These are phyloP conservation scores for Kregervanrija fluxuum DNA, from an alignment of 805 yeast genomes.

Conservation along the genomic window DNA sequence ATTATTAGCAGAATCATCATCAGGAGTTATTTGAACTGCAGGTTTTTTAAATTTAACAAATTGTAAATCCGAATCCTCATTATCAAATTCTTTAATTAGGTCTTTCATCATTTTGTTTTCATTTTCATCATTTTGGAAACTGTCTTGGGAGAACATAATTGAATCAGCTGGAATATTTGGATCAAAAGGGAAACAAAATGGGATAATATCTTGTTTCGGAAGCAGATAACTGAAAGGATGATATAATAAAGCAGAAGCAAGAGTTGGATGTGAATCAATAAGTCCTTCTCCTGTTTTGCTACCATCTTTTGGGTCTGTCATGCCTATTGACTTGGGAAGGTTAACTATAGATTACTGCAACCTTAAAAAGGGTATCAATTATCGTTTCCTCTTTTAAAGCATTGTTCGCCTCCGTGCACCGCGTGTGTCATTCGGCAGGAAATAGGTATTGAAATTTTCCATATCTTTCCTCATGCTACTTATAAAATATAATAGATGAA, in stretches of 20 bases:
- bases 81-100: conserved; percentile 13
- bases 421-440: too few species aligned
- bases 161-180: conserved; percentile 5
- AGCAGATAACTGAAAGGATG: conserved; percentile 31
- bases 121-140: conserved; percentile 1
- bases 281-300: not conserved
- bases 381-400: too few species aligned
- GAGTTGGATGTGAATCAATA: conserved; percentile 7
- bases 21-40: conserved; percentile 10
- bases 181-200: conserved; percentile 24
- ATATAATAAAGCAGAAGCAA: conserved; percentile 17
- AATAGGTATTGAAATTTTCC: not conserved
- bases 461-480: not conserved
- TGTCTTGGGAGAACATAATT: conserved; percentile 6
- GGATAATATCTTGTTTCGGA: conserved; percentile 30
- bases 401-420: too few species aligned
- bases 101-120: conserved; percentile 22
- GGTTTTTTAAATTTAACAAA: conserved; percentile 30
- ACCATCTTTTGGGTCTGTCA: not conserved
- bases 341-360: too few species aligned
- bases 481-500: not conserved
- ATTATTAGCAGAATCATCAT: too few species aligned
- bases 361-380: too few species aligned
- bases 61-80: conserved; percentile 14
- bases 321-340: too few species aligned